Base-by-base conservation (phyloP, 768 basidiomycete species). In the Lentinus tigrinus region DNA sequence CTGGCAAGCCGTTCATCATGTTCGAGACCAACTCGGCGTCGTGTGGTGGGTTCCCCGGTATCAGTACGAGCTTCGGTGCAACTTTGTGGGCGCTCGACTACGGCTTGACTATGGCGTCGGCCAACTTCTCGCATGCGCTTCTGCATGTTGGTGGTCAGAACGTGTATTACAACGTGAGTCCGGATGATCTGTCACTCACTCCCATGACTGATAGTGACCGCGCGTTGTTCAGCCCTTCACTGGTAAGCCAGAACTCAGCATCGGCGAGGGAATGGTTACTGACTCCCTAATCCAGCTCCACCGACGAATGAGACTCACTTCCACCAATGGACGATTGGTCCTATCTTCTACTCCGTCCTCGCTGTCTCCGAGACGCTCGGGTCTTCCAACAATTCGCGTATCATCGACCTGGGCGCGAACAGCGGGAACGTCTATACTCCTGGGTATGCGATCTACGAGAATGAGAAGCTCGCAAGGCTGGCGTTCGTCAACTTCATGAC, bases 1-100 rank as follows among this genome's bases (percentile, higher is more conserved):
- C 38, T 4, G 65, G 65, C 14, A 74, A 75, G 65, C 77, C 78
- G 31, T 70, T 82, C 56, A 63, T 80, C 51, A 81, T 84, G 79
- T 73, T 82, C 61, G 82, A 84, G 68, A 82, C 79, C 37, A 81
- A 80, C 62, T 76, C 78, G 8, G 81, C 80, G 0, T 77, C 75
- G 47, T 84, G 82, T 67, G 80, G 80, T 56, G 82, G 82, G n/a
- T 81, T 82, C 65, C 68, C 76, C 16, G 82, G 82, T 4, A 62
- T 84, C 54, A 77, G 75, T 38, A 79, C 82, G 62, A 74, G 73
- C 38, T 83, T 83, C 53, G 79, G 76, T 3, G 77, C 77, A 2
- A 74, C 80, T 17, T 70, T 83, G 24, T 84, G 82, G 82, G 80
- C 66, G 31, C 64, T 79, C 42, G 81, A 83, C 63, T 80, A 75